These are phyloP conservation scores for Leucogyrophana mollusca DNA, from an alignment of 768 basidiomycete genomes.

Conservation along the genomic window DNA sequence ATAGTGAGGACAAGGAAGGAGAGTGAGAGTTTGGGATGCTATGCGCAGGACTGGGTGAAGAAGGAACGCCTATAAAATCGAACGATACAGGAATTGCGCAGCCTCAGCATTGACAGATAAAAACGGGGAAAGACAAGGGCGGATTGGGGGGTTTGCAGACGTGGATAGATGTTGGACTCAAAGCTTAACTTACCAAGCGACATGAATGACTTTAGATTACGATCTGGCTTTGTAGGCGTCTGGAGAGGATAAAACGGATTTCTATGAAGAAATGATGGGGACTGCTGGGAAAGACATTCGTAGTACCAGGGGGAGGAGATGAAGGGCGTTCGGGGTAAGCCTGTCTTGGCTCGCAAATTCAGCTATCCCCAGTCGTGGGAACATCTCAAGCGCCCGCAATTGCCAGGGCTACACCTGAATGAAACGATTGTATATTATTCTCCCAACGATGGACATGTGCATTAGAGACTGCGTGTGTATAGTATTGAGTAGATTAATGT, in stretches of 20 bases:
- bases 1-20: constrained; percentile 8
- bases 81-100: constrained; percentile 5
- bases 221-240: constrained; percentile 13
- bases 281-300: constrained; percentile 22
- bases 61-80: constrained; percentile 3
- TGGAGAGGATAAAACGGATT: constrained; percentile 5
- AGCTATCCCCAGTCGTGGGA: constrained; percentile 21
- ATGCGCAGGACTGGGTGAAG: constrained; percentile 9
- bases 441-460: constrained; percentile 6
- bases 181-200: constrained; percentile 11
- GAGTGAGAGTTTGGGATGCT: constrained; percentile 13
- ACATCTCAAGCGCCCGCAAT: constrained; percentile 5
- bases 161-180: neutral
- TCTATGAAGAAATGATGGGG: constrained; percentile 15
- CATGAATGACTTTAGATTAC: constrained; percentile 6
- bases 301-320: constrained; percentile 28
- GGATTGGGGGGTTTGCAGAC: constrained; percentile 3
- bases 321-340: constrained; percentile 9
- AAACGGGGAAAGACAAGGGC: constrained; percentile 1
- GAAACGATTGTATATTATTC: neutral
- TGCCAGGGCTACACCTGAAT: neutral
- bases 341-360: neutral
- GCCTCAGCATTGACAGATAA: constrained; percentile 10
- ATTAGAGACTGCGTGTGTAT: neutral
- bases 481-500: too few species aligned